These are phyloP conservation scores for Rhizomucor pusillus DNA, from an alignment of 371 early-diverging fungal genomes.

Conservation along the genomic window DNA sequence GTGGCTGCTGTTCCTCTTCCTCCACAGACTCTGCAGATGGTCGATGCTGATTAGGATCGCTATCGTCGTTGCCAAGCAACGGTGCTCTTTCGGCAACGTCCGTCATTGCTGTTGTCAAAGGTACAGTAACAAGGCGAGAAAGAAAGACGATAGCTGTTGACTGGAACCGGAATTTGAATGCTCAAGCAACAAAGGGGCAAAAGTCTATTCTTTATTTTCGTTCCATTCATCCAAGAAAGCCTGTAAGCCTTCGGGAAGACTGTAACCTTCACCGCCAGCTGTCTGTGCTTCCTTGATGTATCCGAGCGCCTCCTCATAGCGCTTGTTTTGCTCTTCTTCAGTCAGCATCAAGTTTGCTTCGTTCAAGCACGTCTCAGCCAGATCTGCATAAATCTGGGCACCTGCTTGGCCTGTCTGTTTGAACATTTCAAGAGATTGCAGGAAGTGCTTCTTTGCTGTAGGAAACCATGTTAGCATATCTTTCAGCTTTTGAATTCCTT, in stretches of 20 bases:
- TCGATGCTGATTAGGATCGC: background rate
- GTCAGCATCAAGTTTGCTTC: conserved; percentile 38
- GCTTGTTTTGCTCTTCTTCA: conserved; percentile 33
- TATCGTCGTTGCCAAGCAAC: conserved; percentile 5
- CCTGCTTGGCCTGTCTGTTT: conserved; percentile 17
- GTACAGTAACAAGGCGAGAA: background rate
- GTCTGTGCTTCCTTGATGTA: conserved; percentile 30
- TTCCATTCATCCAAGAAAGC: conserved; percentile 42
- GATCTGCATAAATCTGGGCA: conserved; percentile 31
- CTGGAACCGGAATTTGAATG: background rate
- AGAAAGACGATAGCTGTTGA: background rate
- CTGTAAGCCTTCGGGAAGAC: conserved; percentile 42
- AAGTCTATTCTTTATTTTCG: conserved; percentile 6
- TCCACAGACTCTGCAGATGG: background rate
- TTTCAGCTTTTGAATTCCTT: background rate
- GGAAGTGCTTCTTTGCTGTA: conserved; percentile 30
- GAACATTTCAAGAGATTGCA: conserved; percentile 23
- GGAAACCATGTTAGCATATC: background rate
- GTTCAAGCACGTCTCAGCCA: conserved; percentile 41
- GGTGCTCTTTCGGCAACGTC: conserved; percentile 9
- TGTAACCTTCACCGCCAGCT: conserved; percentile 26
- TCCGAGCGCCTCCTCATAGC: conserved; percentile 31
- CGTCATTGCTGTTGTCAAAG: conserved; percentile 2
- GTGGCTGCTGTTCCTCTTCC: conserved; percentile 3
- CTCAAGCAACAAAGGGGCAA: background rate